A percentile compares a stretch with the other conserved stretches of the same genome.
These are phyloP conservation scores for Colletotrichum scovillei DNA, from an alignment of 2,329 filamentous ascomycete genomes.

Conservation along the genomic window DNA sequence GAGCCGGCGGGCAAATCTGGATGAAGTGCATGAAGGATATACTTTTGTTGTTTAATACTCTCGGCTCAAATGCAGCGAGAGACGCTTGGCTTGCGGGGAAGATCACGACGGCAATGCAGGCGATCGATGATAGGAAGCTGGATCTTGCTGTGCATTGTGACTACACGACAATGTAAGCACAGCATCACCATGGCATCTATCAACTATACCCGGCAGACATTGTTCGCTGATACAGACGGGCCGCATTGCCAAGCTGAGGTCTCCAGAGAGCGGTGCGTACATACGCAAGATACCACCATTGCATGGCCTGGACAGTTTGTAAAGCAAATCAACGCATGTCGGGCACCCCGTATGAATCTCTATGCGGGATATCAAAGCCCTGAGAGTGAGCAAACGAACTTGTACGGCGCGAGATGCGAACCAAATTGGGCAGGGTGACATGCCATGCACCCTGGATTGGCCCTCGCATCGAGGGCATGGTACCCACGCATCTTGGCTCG, in stretches of 20 bases:
- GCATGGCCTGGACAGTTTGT: background rate
- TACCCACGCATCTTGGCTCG: slow-evolving; percentile 15
- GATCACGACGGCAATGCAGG: slow-evolving; percentile 4
- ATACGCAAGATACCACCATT: background rate
- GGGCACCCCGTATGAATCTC: too few species aligned
- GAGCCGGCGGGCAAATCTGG: background rate
- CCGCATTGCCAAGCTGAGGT: background rate
- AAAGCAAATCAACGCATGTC: background rate
- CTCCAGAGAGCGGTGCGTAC: background rate
- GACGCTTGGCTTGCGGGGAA: slow-evolving; percentile 13
- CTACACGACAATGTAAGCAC: background rate
- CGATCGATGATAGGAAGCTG: background rate
- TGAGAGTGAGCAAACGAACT: background rate
- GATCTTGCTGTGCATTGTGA: background rate
- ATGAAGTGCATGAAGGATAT: slow-evolving; percentile 20
- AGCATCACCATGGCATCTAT: background rate
- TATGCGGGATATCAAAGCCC: background rate
- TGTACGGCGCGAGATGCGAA: background rate
- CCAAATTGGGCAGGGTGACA: background rate
- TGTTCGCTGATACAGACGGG: too few species aligned
- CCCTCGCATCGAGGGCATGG: slow-evolving; percentile 3
- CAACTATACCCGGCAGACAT: background rate
- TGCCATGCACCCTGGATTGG: background rate
- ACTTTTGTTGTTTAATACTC: background rate
- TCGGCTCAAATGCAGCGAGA: background rate